Evolutionary conservation across 1,284 basidiomycete genomes (phyloP).

Genomic region (Vanrija sp.): DNA sequence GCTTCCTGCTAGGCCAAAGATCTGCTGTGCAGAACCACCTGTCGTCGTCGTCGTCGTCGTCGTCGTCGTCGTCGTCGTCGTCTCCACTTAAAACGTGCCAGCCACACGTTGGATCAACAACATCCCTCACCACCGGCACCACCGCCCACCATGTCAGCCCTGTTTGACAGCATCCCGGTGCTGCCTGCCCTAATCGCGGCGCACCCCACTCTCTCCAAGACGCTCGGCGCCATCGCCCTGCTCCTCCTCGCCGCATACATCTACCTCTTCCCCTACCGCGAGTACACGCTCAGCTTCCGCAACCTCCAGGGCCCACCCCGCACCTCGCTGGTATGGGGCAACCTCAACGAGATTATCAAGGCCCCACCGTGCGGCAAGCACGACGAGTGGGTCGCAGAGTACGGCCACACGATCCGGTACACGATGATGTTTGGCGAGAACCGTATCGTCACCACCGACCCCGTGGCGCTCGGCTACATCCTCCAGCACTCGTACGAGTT

Average conservation of each 20-base stretch:
- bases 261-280: slow-evolving; percentile 13
- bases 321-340: slow-evolving; percentile 18
- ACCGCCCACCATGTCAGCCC: too few relatives aligned
- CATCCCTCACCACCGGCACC: too few relatives aligned
- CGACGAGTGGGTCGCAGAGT: slow-evolving; percentile 19
- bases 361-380: slow-evolving; percentile 16
- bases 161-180: too few relatives aligned
- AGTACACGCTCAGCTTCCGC: background rate
- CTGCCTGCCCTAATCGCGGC: background rate
- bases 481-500: slow-evolving; percentile 60
- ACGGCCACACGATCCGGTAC: slow-evolving; percentile 26
- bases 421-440: slow-evolving; percentile 12
- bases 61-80: too few relatives aligned
- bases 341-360: slow-evolving; percentile 13
- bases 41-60: too few relatives aligned
- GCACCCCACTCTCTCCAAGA: background rate
- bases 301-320: slow-evolving; percentile 20
- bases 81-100: too few relatives aligned
- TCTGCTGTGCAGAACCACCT: too few relatives aligned
- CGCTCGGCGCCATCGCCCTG: background rate
- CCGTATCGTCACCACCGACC: slow-evolving; percentile 60
- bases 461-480: slow-evolving; percentile 59
- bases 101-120: too few relatives aligned
- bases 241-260: slow-evolving; percentile 4
- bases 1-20: too few relatives aligned